A percentile compares a stretch with the other conserved stretches of the same genome.
phyloP scores from a whole-genome alignment of 805 yeast genomes.

The Cyberlindnera nakhonratchasimensis region DNA sequence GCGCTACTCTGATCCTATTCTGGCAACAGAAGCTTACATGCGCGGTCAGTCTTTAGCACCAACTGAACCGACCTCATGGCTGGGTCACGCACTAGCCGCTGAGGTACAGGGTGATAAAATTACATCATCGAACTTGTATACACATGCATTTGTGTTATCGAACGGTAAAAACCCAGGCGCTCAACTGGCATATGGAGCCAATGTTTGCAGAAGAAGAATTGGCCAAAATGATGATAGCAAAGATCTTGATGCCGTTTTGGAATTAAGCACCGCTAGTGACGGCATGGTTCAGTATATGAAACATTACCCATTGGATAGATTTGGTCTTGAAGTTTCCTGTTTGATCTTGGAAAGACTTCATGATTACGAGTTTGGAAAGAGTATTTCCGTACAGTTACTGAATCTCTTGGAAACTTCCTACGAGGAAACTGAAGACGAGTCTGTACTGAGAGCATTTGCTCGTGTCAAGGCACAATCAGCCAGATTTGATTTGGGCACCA shows the following conservation, averaged over 20 bases:
- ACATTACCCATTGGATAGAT: constrained; percentile 52
- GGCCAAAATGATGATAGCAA: constrained; percentile 44
- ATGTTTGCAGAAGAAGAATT: constrained; percentile 46
- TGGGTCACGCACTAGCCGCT: constrained; percentile 72
- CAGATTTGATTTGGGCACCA: constrained; percentile 61
- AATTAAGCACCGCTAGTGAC: constrained; percentile 58
- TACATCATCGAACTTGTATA: constrained; percentile 56
- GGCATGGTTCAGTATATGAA: constrained; percentile 67
- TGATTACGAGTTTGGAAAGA: constrained; percentile 52
- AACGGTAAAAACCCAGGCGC: constrained; percentile 69
- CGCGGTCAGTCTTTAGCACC: constrained; percentile 84
- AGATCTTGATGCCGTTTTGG: constrained; percentile 59
- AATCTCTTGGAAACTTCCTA: constrained; percentile 49
- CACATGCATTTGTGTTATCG: constrained; percentile 77
- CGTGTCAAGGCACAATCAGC: constrained; percentile 67
- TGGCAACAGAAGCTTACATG: constrained; percentile 69
- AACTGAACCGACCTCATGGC: constrained; percentile 71
- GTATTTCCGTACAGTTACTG: constrained; percentile 45
- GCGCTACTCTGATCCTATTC: constrained; percentile 58
- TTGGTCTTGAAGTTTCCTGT: constrained; percentile 55
- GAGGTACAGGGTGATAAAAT: constrained; percentile 46
- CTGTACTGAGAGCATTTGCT: constrained; percentile 47
- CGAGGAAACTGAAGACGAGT: constrained; percentile 50
- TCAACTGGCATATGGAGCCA: constrained; percentile 67
- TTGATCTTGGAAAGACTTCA: constrained; percentile 67